These are phyloP conservation scores for Entomortierella lignicola DNA, from an alignment of 192 early-diverging fungal genomes.

Conservation along the genomic window DNA sequence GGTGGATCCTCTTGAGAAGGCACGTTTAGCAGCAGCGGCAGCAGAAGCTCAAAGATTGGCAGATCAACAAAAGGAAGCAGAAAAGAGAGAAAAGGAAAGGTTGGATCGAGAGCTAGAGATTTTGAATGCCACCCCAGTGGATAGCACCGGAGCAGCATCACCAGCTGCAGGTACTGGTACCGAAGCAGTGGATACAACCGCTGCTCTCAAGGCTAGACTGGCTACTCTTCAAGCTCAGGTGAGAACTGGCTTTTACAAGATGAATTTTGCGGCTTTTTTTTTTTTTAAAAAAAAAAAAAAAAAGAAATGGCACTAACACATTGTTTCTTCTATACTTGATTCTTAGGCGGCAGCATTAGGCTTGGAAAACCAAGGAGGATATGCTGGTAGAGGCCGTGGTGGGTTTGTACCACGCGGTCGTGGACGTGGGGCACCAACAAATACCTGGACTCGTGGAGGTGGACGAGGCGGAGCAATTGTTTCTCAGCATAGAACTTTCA, in stretches of 20 bases:
- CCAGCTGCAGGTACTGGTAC: conserved; percentile 15
- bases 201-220: conserved; percentile 66
- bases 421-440: conserved; percentile 58
- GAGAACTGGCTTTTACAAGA: too few species aligned
- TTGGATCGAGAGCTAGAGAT: conserved; percentile 67
- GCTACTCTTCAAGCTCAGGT: conserved; percentile 73
- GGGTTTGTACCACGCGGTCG: conserved; percentile 51
- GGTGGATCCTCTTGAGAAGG: conserved; percentile 39
- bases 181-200: conserved; percentile 43
- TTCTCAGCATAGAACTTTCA: conserved; percentile 57
- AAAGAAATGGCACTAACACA: neutral
- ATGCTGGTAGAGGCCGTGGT: conserved; percentile 48
- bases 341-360: conserved; percentile 52
- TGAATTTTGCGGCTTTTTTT: too few species aligned
- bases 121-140: conserved; percentile 26
- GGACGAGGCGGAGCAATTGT: conserved; percentile 54
- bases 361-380: conserved; percentile 35
- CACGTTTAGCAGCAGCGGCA: conserved; percentile 48
- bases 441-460: conserved; percentile 61
- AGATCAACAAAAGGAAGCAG: conserved; percentile 48
- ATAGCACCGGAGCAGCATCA: neutral
- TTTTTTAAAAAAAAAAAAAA: neutral
- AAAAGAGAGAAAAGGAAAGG: conserved; percentile 47
- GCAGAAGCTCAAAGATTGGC: conserved; percentile 52
- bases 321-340: neutral